These are phyloP conservation scores for Endocalyx cinctus DNA, from an alignment of 2,329 filamentous ascomycete species.

Conservation along the genomic window DNA sequence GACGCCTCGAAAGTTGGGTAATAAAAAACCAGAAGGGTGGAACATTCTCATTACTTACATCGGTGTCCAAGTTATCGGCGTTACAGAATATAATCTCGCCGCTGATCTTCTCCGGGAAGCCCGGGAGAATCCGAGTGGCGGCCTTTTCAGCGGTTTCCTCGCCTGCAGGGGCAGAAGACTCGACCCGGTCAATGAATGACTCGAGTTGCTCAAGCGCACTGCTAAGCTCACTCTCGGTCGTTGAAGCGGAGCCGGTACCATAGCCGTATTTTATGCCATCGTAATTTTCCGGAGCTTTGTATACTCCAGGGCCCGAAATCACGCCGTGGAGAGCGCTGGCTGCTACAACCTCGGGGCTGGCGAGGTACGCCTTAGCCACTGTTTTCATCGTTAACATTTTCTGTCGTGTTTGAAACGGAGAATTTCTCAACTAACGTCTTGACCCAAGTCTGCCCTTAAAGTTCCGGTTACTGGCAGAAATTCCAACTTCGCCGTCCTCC, in stretches of 20 bases:
- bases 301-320: slow-evolving; percentile 74
- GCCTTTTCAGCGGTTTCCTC: slow-evolving; percentile 49
- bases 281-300: slow-evolving; percentile 59
- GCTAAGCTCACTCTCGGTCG: slow-evolving; percentile 3
- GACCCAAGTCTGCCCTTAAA: slow-evolving; percentile 90
- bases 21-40: too few relatives aligned
- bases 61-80: slow-evolving; percentile 74
- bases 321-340: slow-evolving; percentile 74
- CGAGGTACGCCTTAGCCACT: slow-evolving; percentile 81
- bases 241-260: neutral
- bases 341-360: slow-evolving; percentile 85
- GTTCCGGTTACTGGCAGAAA: slow-evolving; percentile 80
- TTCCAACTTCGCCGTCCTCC: slow-evolving; percentile 80
- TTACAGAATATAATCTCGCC: slow-evolving; percentile 73
- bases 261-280: slow-evolving; percentile 57
- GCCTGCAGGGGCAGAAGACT: slow-evolving; percentile 2
- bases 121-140: slow-evolving; percentile 69
- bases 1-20: too few relatives aligned
- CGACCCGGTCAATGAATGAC: slow-evolving; percentile 5
- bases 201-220: slow-evolving; percentile 33
- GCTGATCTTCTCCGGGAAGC: slow-evolving; percentile 76
- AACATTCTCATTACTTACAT: too few relatives aligned
- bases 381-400: too few relatives aligned
- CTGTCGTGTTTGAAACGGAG: too few relatives aligned
- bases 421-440: too few relatives aligned